Evolutionary conservation across 106 monocot genomes (phyloP).

Genomic region (Platanthera zijinensis): DNA sequence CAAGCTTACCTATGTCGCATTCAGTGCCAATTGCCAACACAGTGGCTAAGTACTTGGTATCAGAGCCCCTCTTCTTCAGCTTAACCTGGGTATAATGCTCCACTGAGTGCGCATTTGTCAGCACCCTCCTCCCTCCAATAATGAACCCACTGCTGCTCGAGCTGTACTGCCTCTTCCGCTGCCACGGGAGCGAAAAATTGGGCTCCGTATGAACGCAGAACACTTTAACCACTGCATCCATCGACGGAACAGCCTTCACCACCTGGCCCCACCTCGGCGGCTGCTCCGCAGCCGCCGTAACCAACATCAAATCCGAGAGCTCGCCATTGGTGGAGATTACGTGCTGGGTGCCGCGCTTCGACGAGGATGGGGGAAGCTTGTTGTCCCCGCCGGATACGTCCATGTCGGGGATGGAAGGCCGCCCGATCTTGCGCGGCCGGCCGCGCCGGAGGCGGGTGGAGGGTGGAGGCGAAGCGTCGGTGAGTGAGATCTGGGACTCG

Average conservation of each 20-base stretch:
- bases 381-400: neutral
- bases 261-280: conserved; percentile 47
- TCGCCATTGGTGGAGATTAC: conserved; percentile 17
- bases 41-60: conserved; percentile 87
- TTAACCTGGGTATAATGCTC: conserved; percentile 98
- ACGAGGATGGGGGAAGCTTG: neutral
- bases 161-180: conserved; percentile 95
- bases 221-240: conserved; percentile 99
- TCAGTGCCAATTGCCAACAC: conserved; percentile 94
- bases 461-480: conserved; percentile 6
- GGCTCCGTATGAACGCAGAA: conserved; percentile 98
- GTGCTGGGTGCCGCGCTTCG: neutral
- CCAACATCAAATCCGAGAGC: conserved; percentile 1
- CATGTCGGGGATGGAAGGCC: conserved; percentile 1
- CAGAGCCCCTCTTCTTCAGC: conserved; percentile 94
- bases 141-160: conserved; percentile 94
- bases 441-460: conserved; percentile 14
- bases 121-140: conserved; percentile 63
- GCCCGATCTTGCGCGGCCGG: conserved; percentile 23
- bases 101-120: conserved; percentile 97
- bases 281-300: conserved; percentile 4
- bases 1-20: conserved; percentile 72
- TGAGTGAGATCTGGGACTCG: conserved; percentile 3
- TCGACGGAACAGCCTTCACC: conserved; percentile 54
- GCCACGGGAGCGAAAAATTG: conserved; percentile 99